Evolutionary conservation across 2,329 filamentous ascomycete species (phyloP), one percentile per base, ranked within the genome.

Genomic region (Escovopsis sp.): DNA sequence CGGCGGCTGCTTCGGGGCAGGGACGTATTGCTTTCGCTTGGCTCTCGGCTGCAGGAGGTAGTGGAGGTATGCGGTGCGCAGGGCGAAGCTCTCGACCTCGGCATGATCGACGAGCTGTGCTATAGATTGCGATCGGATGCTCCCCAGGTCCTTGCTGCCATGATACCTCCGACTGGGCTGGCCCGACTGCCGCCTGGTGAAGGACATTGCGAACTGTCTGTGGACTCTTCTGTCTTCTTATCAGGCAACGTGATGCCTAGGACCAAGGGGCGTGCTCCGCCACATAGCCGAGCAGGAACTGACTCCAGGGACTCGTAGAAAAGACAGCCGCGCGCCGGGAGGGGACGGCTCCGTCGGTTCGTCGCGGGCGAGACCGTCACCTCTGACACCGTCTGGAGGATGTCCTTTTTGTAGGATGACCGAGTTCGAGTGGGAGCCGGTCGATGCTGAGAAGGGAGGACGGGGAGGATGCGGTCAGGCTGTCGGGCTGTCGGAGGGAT

Each of bases 41-140:
- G 85, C 75, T 56, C 87, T 84, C 48, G 91, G 89, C 59, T 94
- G 87, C 41, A 98, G 74, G 37, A 96, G 79, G 62, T 98, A 93
- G 62, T 89, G 75, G 45, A 98, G 82, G 63, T 86, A 95, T 52
- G 89, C 89, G 51, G 85, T 80, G 48, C 91, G 83, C 43, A 98
- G 77, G 53, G 88, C 87, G 64, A 86, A 94, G 49, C 80, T 83
- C 65, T 93, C 94, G 57, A 86, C 88, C 63, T 95, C 86, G 53
- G 93, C 83, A 59, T 76, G 70, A 52, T 69, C 72, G 42, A 66
- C 60, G 39, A 65, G 59, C 47, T 68, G 64, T 38, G 65, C 60
- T 48, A 61, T 65, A 39, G 75, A 76, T 32, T 58, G 55, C 9
- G 65, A 58, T 48, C 71, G 65, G 38, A 58, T 49, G 44, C 63